Evolutionary conservation across 768 basidiomycete genomes (phyloP).

Genomic region (Exidia glandulosa): DNA sequence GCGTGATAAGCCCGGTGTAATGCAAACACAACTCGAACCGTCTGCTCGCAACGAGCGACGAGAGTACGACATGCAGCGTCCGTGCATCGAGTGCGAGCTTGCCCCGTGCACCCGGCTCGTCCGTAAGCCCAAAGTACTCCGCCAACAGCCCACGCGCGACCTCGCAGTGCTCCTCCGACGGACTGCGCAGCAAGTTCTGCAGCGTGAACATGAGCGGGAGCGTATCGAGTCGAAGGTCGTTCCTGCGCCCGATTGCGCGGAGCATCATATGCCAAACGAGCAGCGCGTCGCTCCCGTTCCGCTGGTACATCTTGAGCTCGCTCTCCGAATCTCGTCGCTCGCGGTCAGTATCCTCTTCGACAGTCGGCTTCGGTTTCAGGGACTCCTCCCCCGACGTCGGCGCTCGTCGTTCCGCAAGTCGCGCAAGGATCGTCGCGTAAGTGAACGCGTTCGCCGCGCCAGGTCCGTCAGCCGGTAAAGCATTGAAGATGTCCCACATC

Average conservation of each 20-base stretch:
- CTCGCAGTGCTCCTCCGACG: slow-evolving; percentile 11
- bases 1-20: slow-evolving; percentile 50
- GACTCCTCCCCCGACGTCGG: slow-evolving; percentile 7
- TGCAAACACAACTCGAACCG: slow-evolving; percentile 36
- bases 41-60: slow-evolving; percentile 36
- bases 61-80: slow-evolving; percentile 42
- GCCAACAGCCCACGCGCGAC: slow-evolving; percentile 53
- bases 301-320: slow-evolving; percentile 12
- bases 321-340: slow-evolving; percentile 4
- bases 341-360: slow-evolving; percentile 12
- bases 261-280: slow-evolving; percentile 59
- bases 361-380: slow-evolving; percentile 8
- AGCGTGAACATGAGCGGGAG: slow-evolving; percentile 43
- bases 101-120: slow-evolving; percentile 25
- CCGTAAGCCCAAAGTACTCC: slow-evolving; percentile 50
- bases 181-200: slow-evolving; percentile 32
- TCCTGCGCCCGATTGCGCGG: slow-evolving; percentile 36
- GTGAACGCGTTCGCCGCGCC: slow-evolving; percentile 48
- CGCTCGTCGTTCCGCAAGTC: slow-evolving; percentile 23
- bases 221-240: slow-evolving; percentile 44
- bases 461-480: slow-evolving; percentile 51
- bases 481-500: slow-evolving; percentile 67
- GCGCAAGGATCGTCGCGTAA: slow-evolving; percentile 57
- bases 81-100: slow-evolving; percentile 32
- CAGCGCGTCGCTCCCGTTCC: slow-evolving; percentile 52